These are phyloP conservation scores for Backusella liffmaniae DNA, from an alignment of 192 early-diverging fungal genomes.

Conservation along the genomic window DNA sequence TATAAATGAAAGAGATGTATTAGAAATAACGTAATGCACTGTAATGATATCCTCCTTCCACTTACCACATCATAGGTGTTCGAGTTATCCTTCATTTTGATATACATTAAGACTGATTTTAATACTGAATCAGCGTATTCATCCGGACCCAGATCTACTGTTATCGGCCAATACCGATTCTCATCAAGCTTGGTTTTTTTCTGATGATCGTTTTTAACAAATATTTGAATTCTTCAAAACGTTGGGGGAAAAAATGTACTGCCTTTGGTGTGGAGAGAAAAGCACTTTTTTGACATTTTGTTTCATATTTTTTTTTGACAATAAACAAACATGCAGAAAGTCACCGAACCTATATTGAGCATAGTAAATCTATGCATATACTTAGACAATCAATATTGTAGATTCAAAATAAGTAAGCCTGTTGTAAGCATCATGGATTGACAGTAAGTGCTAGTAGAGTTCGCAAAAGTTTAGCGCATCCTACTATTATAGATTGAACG, in stretches of 20 bases:
- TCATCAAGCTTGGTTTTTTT: background rate
- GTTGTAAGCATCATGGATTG: too few species aligned
- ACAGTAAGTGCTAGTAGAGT: too few species aligned
- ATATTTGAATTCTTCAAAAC: background rate
- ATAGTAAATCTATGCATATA: background rate
- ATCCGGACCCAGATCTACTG: background rate
- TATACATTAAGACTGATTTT: background rate
- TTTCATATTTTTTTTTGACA: background rate
- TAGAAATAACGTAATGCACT: too few species aligned
- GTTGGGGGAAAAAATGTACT: background rate
- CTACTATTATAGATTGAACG: too few species aligned
- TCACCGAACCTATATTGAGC: background rate
- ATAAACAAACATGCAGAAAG: background rate
- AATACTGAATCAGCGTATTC: conserved; percentile 5
- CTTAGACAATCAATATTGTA: too few species aligned
- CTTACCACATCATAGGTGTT: background rate
- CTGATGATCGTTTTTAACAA: background rate
- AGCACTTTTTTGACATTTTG: background rate
- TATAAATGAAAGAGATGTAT: background rate
- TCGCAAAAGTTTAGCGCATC: too few species aligned
- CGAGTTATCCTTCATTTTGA: background rate
- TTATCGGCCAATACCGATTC: conserved; percentile 1
- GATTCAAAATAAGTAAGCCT: too few species aligned
- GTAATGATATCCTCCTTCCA: background rate
- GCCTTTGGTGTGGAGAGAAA: too few species aligned